Conservation (phyloP, 2,329 filamentous ascomycete genomes). For the Ophiostoma piceae region DNA sequence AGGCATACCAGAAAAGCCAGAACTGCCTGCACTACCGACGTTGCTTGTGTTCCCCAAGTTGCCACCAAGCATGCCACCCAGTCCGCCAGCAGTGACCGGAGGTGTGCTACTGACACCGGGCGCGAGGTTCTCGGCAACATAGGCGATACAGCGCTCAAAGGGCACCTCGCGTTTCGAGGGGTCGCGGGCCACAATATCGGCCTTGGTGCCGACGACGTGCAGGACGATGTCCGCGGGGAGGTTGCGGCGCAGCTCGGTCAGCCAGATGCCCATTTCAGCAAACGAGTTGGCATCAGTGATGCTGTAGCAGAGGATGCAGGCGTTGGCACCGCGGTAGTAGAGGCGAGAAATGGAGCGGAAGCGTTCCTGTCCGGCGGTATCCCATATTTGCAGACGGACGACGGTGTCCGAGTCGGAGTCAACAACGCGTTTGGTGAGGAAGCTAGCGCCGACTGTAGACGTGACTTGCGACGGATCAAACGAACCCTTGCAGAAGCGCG, state of each 20-base stretch:
- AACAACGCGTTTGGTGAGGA: constrained; percentile 71
- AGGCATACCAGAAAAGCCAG: constrained; percentile 3
- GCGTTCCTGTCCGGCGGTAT: constrained; percentile 81
- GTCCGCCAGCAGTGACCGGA: constrained; percentile 53
- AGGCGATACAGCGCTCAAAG: constrained; percentile 92
- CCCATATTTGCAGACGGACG: constrained; percentile 93
- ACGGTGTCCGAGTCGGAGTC: constrained; percentile 81
- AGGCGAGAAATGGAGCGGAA: constrained; percentile 91
- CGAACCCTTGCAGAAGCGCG: constrained; percentile 67
- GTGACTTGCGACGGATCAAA: constrained; percentile 60
- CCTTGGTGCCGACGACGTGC: constrained; percentile 92
- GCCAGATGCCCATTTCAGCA: constrained; percentile 86
- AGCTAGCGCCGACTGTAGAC: constrained; percentile 74
- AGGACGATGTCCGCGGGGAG: constrained; percentile 73
- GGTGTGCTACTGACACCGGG: constrained; percentile 64
- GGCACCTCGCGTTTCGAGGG: constrained; percentile 75
- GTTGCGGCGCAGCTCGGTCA: constrained; percentile 76
- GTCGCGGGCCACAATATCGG: constrained; percentile 82
- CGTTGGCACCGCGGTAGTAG: constrained; percentile 94
- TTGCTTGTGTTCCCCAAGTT: neutral
- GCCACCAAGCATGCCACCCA: constrained; percentile 23
- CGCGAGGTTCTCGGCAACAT: constrained; percentile 85
- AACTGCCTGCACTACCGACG: neutral
- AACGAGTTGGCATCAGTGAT: constrained; percentile 84
- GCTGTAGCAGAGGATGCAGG: constrained; percentile 89